A percentile compares a stretch with the other conserved stretches of the same genome.
Conservation (phyloP, 169 alveolate species). For the Toxoplasma gondii region DNA sequence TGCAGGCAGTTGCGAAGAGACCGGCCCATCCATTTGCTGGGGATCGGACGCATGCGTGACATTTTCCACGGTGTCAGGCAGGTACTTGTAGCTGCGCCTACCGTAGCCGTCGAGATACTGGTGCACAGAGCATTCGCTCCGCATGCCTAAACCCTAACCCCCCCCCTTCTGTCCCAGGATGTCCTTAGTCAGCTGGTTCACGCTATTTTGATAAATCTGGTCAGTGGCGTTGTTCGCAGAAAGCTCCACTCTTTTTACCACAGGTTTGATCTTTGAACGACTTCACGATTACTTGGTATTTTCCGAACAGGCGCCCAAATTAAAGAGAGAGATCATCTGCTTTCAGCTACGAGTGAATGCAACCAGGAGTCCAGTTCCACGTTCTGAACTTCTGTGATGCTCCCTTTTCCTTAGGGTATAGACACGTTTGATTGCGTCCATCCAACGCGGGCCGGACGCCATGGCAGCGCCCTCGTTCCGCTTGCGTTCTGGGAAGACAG, state of each 20-base stretch:
- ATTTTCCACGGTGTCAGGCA: slow-evolving; percentile 45
- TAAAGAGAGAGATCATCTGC: too few relatives aligned
- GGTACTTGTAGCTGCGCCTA: slow-evolving; percentile 2
- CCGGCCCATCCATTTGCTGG: slow-evolving; percentile 48
- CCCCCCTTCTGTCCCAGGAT: not conserved
- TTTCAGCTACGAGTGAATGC: too few relatives aligned
- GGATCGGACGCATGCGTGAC: slow-evolving; percentile 44
- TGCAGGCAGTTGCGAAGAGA: slow-evolving; percentile 28
- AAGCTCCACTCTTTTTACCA: too few relatives aligned
- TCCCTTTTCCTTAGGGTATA: not conserved
- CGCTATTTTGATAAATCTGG: too few relatives aligned
- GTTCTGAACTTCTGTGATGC: not conserved
- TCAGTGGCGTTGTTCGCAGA: too few relatives aligned
- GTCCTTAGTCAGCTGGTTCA: too few relatives aligned
- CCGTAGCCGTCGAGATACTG: not conserved
- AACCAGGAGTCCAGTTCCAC: not conserved
- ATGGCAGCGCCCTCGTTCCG: slow-evolving; percentile 48
- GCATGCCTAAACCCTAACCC: not conserved
- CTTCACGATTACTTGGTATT: too few relatives aligned
- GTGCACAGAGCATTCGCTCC: too few relatives aligned
- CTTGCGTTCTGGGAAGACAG: slow-evolving; percentile 31
- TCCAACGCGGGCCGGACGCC: slow-evolving; percentile 45
- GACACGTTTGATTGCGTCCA: slow-evolving; percentile 52
- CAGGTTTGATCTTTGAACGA: too few relatives aligned
- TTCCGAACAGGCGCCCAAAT: too few relatives aligned